Evolutionary conservation across 257 asterid genomes (phyloP).

Genomic region (Schizonepeta tenuifolia): DNA sequence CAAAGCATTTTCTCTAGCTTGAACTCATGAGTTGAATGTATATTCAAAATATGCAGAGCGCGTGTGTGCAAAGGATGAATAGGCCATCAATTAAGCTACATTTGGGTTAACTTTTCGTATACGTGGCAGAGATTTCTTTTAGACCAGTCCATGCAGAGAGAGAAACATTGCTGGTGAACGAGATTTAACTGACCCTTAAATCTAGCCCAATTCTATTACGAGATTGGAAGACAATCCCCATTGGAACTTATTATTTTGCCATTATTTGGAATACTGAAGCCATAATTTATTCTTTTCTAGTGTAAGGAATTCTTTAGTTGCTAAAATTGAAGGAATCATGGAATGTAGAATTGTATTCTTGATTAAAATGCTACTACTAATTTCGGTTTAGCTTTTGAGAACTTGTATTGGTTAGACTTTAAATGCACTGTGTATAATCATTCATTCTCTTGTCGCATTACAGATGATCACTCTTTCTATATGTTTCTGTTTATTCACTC

Average conservation of each 20-base stretch:
- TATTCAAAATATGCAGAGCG: conserved; percentile 59
- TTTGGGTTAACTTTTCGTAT: conserved; percentile 26
- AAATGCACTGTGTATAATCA: neutral
- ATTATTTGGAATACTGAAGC: conserved; percentile 22
- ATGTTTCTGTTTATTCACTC: neutral
- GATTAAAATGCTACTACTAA: conserved; percentile 5
- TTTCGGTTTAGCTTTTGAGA: conserved; percentile 4
- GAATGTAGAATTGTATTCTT: conserved; percentile 30
- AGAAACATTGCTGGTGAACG: conserved; percentile 10
- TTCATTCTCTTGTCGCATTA: neutral
- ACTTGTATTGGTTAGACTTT: neutral
- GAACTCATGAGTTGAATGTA: conserved; percentile 15
- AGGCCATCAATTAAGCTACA: conserved; percentile 27
- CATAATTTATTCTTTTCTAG: conserved; percentile 37
- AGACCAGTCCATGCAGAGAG: conserved; percentile 30
- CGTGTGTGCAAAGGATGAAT: conserved; percentile 63
- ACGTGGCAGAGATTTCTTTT: conserved; percentile 27
- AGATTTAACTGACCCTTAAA: neutral
- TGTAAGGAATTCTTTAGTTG: conserved; percentile 31
- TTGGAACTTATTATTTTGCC: conserved; percentile 20
- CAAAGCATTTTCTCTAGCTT: conserved; percentile 19
- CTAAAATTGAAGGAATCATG: conserved; percentile 25
- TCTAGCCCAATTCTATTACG: conserved; percentile 17
- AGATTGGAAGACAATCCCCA: conserved; percentile 23
- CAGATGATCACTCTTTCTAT: too few relatives aligned